Conservation (phyloP, 2,329 filamentous ascomycete genomes). For the Colletotrichum sp. region DNA sequence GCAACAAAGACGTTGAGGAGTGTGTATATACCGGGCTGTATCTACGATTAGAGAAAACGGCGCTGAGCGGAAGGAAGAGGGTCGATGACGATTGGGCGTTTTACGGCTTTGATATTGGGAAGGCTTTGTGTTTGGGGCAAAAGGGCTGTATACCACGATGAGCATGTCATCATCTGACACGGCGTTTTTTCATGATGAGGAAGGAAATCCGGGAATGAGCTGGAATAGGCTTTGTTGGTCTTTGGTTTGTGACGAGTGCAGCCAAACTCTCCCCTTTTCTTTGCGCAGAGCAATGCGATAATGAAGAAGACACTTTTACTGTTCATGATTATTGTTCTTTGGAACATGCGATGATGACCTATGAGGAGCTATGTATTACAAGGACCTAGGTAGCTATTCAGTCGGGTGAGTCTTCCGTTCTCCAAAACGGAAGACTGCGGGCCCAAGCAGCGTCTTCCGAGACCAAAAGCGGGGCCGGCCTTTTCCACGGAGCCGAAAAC, state of each 20-base stretch:
- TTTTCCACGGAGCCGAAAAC: too few relatives aligned
- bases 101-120: neutral
- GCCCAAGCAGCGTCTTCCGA: too few relatives aligned
- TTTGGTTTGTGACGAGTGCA: neutral
- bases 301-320: neutral
- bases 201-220: neutral
- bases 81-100: neutral
- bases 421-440: too few relatives aligned
- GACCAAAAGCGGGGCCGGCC: too few relatives aligned
- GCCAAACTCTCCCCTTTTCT: neutral
- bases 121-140: neutral
- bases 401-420: too few relatives aligned
- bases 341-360: neutral
- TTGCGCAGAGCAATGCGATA: neutral
- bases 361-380: too few relatives aligned
- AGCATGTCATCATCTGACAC: neutral
- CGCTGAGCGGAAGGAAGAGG: neutral
- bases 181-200: neutral
- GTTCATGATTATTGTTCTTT: accelerated
- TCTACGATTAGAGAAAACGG: neutral
- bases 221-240: neutral
- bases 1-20: neutral
- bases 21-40: neutral
- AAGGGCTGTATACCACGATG: neutral
- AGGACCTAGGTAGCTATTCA: too few relatives aligned